Conservation (phyloP, 2,329 filamentous ascomycete genomes). For the Nemania sp. region DNA sequence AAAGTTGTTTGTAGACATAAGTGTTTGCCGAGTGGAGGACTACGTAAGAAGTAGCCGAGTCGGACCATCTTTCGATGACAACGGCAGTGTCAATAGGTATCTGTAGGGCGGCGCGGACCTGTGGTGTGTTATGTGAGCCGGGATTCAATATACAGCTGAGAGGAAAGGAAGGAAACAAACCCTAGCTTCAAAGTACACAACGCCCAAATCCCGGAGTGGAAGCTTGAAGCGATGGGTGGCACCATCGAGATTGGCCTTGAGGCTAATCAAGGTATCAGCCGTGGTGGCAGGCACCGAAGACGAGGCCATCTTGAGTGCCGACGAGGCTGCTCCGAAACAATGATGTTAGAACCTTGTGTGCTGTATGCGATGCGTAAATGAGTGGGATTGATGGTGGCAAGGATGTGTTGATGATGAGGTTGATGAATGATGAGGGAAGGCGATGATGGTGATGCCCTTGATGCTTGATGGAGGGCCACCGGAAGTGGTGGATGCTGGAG, state of each 20-base stretch:
- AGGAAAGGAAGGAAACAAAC: conserved; percentile 56
- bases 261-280: conserved; percentile 75
- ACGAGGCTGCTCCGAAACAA: conserved; percentile 4
- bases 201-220: conserved; percentile 80
- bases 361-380: not conserved
- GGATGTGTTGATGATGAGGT: conserved; percentile 1
- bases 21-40: conserved; percentile 76
- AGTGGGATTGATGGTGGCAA: not conserved
- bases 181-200: conserved; percentile 76
- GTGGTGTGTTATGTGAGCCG: conserved; percentile 17
- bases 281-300: conserved; percentile 36
- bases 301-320: conserved; percentile 44
- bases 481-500: conserved; percentile 1
- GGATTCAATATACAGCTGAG: not conserved
- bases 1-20: conserved; percentile 93
- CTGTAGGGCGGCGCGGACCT: conserved; percentile 73
- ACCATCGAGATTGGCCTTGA: conserved; percentile 83
- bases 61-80: conserved; percentile 90
- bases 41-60: conserved; percentile 83
- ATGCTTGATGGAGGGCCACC: conserved; percentile 10
- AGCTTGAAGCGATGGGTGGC: conserved; percentile 84
- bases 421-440: not conserved
- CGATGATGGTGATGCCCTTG: not conserved
- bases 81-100: conserved; percentile 66
- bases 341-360: not conserved